Evolutionary conservation across 805 yeast genomes (phyloP), one percentile per base, ranked within the genome.

Genomic region (Lachancea nothofagi): DNA sequence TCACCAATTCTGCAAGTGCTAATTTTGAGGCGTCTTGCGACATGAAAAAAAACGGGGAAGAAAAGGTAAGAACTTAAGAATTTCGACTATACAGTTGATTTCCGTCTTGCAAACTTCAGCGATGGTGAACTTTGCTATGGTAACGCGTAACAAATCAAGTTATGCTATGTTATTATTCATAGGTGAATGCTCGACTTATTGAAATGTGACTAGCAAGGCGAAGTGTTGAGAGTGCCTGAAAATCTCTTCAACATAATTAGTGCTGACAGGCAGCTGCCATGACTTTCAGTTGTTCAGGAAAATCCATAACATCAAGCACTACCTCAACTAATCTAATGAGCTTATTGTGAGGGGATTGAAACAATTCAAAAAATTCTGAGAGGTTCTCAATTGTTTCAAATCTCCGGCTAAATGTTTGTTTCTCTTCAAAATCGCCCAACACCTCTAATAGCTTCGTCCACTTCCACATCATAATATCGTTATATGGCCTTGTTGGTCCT

Each of bases 401-500:
- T 30, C 48, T 56, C 19, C 50, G 48, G 22, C 66, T 61, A 29
- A 52, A 56, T 38, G 65, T 45, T 36, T 53, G 50, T 37, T 51
- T 48, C 28, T 61, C 55, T 7, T 63, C 59, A 12, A 59, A 52
- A 47, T 71, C 80, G 10, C 87, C 88, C 53, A 89, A 82, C 13
- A 76, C 73, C 42, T 74, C 69, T 47, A 84, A 72, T 25, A 85
- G 64, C 43, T 75, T 64, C 2, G 80, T 71, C 95, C 95, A 88
- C 46, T 81, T 69, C 96, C 96, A 89, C 43, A 70, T 61, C 57
- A 80, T 76, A 43, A 89, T 80, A 51, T 88, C 96, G 59, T 89
- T 89, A 61, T 88, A 89, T 1, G 72, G 62, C 56, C 85, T 75
- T 20, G 73, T 65, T 21, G 86, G 82, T 4, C 96, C 97, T 55